Percentiles rank a stretch among this genome's conserved stretches.
phyloP scores from a whole-genome alignment of 2,329 filamentous ascomycete genomes.

The Bipolaris gigantea region DNA sequence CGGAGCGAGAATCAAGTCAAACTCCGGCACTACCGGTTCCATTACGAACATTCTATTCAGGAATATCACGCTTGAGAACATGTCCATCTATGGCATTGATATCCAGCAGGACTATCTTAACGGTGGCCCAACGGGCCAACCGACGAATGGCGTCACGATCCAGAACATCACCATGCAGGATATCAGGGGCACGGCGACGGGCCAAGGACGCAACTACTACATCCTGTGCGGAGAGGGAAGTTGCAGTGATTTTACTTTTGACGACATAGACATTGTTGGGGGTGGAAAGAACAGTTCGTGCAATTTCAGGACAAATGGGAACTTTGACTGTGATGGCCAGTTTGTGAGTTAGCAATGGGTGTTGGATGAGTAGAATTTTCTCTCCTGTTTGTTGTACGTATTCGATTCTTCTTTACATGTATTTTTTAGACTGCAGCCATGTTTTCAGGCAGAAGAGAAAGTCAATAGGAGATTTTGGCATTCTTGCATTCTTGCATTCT shows the following conservation, averaged over 20 bases:
- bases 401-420: background rate
- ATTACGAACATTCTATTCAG: slow-evolving; percentile 20
- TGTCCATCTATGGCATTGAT: slow-evolving; percentile 52
- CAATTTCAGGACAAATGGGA: slow-evolving; percentile 31
- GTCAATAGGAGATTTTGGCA: no score
- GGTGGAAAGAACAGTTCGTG: slow-evolving; percentile 44
- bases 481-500: no score
- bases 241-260: slow-evolving; percentile 58
- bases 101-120: slow-evolving; percentile 56
- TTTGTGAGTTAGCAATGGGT: slow-evolving; percentile 1
- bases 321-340: slow-evolving; percentile 31
- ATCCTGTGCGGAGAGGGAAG: slow-evolving; percentile 57
- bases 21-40: slow-evolving; percentile 52
- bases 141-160: slow-evolving; percentile 52
- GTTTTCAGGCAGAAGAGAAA: no score
- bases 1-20: slow-evolving; percentile 60
- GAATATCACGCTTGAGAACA: slow-evolving; percentile 41
- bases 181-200: slow-evolving; percentile 44
- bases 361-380: background rate
- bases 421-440: background rate
- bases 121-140: slow-evolving; percentile 44
- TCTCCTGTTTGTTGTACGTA: background rate
- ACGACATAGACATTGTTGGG: slow-evolving; percentile 40
- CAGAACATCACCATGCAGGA: slow-evolving; percentile 45
- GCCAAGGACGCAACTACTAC: slow-evolving; percentile 47